Base-by-base conservation (phyloP, 768 basidiomycete species). In the Leccinellum albellum region DNA sequence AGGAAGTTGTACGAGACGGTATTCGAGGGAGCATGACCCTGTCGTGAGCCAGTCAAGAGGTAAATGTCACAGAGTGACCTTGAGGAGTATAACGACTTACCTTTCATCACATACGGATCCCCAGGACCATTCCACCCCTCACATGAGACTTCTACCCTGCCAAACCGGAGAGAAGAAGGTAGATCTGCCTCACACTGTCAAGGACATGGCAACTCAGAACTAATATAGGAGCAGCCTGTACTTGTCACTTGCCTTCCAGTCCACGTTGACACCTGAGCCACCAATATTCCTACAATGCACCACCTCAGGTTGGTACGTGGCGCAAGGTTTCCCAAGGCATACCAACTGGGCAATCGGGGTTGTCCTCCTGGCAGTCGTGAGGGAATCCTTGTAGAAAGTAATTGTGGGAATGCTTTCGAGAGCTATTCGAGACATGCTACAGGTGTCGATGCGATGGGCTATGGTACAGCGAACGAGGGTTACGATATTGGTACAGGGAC, bases 1-100 rank as follows among this genome's bases (percentile, higher is more conserved):
- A 0, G 88, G 88, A 6, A 94, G 76, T 51, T 87, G 82, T 20
- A 91, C 82, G 3, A 98, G 82, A 48, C 82, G 80, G 67, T 97
- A 98, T 58, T 92, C 85, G 53, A 98, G 76, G 7, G 86, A 87
- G 71, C 94, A 98, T 15, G 93, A 94, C 17, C 88, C 94, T 93
- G 57, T 24, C 31, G 47, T 44, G 57, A 15, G 44, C 51, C 17
- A 47, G 50, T 32, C 31, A 40, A 40, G 53, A 46, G 15, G 44
- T 57, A 12, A 51, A 49, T 23, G 20, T 37, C 7, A 15, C 13
- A 23, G 40, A 46, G 50, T n/a, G 31, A 21, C 14, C 47, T 17
- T 4, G 23, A 26, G 52, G 24, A 45, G 44, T 35, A 23, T 45
- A 44, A 40, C 28, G 51, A 60, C 61, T 74, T 32, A 88, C 94